Evolutionary conservation across 2,329 filamentous ascomycete species (phyloP).

Genomic region (Microcyclospora tardicrescens): DNA sequence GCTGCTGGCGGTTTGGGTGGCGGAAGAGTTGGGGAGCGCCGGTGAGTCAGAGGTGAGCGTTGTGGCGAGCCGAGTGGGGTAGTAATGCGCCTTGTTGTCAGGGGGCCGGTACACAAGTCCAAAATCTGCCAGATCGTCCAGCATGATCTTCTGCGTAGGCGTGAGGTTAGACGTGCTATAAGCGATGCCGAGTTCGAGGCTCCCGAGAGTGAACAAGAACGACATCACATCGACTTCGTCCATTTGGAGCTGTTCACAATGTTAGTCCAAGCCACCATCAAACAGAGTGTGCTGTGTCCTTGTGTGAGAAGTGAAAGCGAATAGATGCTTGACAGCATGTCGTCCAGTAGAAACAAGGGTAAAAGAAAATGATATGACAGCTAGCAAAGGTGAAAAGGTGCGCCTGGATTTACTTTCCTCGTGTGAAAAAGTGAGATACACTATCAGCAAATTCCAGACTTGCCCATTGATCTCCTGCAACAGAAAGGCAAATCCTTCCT

Average conservation of each 20-base stretch:
- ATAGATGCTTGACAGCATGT: too few species aligned
- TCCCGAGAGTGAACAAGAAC: conserved; percentile 91
- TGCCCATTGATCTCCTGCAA: conserved; percentile 92
- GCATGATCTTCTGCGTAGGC: conserved; percentile 69
- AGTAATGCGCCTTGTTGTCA: conserved; percentile 44
- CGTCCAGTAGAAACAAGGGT: background rate
- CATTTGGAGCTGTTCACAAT: conserved; percentile 44
- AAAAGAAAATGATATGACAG: background rate
- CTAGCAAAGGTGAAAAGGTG: conserved; percentile 46
- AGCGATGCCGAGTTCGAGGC: conserved; percentile 77
- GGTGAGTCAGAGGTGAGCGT: conserved; percentile 72
- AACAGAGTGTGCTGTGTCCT: too few species aligned
- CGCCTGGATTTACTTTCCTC: too few species aligned
- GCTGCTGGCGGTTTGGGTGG: conserved; percentile 44
- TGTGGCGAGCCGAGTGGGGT: conserved; percentile 85
- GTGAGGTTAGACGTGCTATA: conserved; percentile 81
- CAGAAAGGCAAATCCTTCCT: conserved; percentile 86
- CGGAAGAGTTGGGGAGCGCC: conserved; percentile 56
- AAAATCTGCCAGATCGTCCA: conserved; percentile 83
- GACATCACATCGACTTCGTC: conserved; percentile 88
- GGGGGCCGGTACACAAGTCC: conserved; percentile 66
- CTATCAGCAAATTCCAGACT: conserved; percentile 86
- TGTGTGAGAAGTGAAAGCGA: too few species aligned
- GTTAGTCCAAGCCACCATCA: background rate
- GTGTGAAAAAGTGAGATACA: conserved; percentile 53